Evolutionary conservation across 768 basidiomycete genomes (phyloP), one percentile per base, ranked within the genome.

Genomic region (Hypholoma fasciculare): DNA sequence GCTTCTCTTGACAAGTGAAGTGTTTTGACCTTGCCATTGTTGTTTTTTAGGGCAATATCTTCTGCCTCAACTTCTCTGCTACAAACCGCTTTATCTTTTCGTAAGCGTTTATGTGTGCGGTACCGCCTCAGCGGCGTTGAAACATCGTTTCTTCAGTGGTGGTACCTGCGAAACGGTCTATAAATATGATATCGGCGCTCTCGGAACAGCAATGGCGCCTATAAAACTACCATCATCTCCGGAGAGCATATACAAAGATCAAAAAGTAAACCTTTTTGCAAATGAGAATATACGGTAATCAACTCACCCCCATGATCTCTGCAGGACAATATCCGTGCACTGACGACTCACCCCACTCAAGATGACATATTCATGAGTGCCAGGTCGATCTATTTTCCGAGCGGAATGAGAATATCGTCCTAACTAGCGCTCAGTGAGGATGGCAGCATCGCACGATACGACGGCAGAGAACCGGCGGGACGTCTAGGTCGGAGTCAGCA

Each of bases 281-380:
- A 34, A 34, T 34, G 30, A 9, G 30, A 34, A 7, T 9, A 34
- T 7, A 9, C 30, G 6, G 6, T 7, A 34, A 34, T 34, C 30
- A 34, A 9, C 30, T 34, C 30, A 34, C 30, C 9, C 30, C 30
- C 6, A 6, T 34, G 30, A 34, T 34, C 6, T 34, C 52, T 56
- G 17, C 61, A 92, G 90, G 86, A 83, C 11, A 86, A 76, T 60
- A 81, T 92, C 56, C 83, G 90, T 46, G 81, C 75, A 16, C 73
- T 92, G 43, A 77, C 86, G 7, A 83, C 85, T 42, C 89, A 90
- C 66, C 82, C 88, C n/a, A 71, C 71, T 38, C 79, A 84, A 42
- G 90, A 92, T 26, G 85, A 89, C 20, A 59, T 90, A 1, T 86
- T 88, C 60, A 64, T 92, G 59, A 89, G 83, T 61, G 88, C 82